Evolutionary conservation across 2,329 filamentous ascomycete species (phyloP).

Genomic region (Ramularia collo-cygni): DNA sequence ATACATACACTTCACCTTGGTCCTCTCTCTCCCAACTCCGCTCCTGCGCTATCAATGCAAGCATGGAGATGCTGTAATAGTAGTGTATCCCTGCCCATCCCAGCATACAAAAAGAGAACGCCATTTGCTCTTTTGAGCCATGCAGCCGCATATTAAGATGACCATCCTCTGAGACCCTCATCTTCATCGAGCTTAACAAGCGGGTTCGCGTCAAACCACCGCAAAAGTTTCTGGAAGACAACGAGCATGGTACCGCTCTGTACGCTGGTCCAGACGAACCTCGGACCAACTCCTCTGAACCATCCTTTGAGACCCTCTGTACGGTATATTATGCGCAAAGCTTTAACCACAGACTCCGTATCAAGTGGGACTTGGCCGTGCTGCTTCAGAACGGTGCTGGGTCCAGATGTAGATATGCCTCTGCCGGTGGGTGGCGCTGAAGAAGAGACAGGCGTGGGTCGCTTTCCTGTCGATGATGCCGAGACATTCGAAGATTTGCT

Average conservation of each 20-base stretch:
- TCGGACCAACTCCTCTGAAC: conserved; percentile 90
- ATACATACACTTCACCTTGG: no score
- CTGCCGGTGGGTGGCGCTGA: conserved; percentile 6
- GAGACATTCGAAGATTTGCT: conserved; percentile 2
- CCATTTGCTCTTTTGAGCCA: no score
- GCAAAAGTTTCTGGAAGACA: conserved; percentile 81
- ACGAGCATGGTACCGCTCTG: conserved; percentile 97
- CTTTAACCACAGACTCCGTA: conserved; percentile 82
- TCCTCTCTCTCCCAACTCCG: no score
- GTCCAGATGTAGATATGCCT: conserved; percentile 81
- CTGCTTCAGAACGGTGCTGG: conserved; percentile 72
- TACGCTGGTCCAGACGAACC: conserved; percentile 93
- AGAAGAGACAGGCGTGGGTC: conserved; percentile 7
- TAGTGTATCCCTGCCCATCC: no score
- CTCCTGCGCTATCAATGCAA: no score
- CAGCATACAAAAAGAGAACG: no score
- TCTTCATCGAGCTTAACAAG: conserved; percentile 26
- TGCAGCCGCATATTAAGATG: background rate
- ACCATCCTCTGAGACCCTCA: conserved; percentile 18
- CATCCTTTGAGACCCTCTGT: conserved; percentile 83
- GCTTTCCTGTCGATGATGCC: conserved; percentile 7
- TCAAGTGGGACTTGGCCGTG: conserved; percentile 75
- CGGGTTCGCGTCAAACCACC: conserved; percentile 60
- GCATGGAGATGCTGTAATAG: no score
- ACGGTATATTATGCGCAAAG: conserved; percentile 78